A percentile compares a stretch with the other conserved stretches of the same genome.
phyloP scores from a whole-genome alignment of 345 rosid species.

The Lepidium sativum region DNA sequence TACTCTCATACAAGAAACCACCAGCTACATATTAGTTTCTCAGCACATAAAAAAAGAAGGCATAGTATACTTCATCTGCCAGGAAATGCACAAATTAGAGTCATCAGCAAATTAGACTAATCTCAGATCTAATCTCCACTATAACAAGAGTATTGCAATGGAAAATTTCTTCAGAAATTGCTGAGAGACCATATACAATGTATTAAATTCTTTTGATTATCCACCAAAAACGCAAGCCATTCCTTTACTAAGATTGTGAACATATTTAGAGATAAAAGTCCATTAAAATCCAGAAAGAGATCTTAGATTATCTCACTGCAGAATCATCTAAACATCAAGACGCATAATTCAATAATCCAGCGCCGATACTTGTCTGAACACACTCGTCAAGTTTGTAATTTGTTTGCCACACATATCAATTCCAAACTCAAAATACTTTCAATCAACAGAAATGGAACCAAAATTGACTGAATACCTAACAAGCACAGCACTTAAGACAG shows the following conservation, averaged over 20 bases:
- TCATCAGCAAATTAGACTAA: not conserved
- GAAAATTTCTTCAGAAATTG: not conserved
- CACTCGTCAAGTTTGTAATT: not conserved
- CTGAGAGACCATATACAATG: not conserved
- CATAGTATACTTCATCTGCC: not conserved
- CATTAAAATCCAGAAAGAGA: not conserved
- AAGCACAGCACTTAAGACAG: conserved; percentile 6
- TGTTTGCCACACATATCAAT: not conserved
- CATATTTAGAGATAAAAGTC: not conserved
- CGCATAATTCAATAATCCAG: not conserved
- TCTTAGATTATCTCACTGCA: not conserved
- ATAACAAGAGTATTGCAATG: not conserved
- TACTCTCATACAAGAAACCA: not conserved
- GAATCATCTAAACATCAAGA: conserved; percentile 12
- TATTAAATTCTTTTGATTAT: conserved; percentile 4
- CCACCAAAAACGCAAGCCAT: not conserved
- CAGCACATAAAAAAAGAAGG: not conserved
- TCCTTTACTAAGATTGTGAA: conserved; percentile 1
- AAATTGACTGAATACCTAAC: not conserved
- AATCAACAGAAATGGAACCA: not conserved
- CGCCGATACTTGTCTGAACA: not conserved
- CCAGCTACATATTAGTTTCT: not conserved
- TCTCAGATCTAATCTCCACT: not conserved
- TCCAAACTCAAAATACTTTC: not conserved
- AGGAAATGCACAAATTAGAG: not conserved